Evolutionary conservation across 495 filamentous ascomycete species (phyloP), one percentile per base, ranked within the genome.

Genomic region (Halenospora varia): DNA sequence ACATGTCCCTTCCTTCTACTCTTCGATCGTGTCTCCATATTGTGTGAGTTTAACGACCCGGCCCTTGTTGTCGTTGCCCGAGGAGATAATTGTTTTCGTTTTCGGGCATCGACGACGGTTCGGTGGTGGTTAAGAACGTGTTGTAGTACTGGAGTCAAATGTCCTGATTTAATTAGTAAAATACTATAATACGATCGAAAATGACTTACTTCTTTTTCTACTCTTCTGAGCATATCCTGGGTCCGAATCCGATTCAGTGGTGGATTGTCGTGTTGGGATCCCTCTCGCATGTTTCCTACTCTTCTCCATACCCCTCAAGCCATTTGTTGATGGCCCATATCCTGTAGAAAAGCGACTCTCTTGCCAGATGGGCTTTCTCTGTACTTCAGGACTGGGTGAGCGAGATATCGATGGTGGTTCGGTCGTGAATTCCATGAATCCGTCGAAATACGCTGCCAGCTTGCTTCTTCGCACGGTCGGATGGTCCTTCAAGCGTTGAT

Each of bases 21-120:
- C 47, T 49, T 49, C 47, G 47, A 49, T n/a, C 47, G 3, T 49
- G 47, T 49, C 22, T 49, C 47, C 47, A 49, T 49, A 3, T 3
- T 8, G n/a, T 49, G 47, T 23, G 47, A 10, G n/a, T n/a, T 49
- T 10, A 18, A 10, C 8, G 19, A 10, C 6, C 6, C 19, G 9
- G n/a, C 19, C 9, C 3, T 13, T 49, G 18, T 49, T 2, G 18
- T 25, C 8, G 10, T 25, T 2, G 47, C 6, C 6, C n/a, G 10
- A 9, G 19, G 3, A n/a, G 47, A 18, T 18, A 9, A 8, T 25
- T n/a, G 47, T 13, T 23, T 49, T 49, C 6, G 10, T 13, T 24
- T 49, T 23, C 47, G 47, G 19, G 47, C 25, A 19, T 23, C 19
- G 11, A 24, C 6, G n/a, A 6, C 3, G 10, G 9, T n/a, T n/a